Evolutionary conservation across 2,329 filamentous ascomycete species (phyloP), one percentile per base, ranked within the genome.

Genomic region (Thelonectria discophora): DNA sequence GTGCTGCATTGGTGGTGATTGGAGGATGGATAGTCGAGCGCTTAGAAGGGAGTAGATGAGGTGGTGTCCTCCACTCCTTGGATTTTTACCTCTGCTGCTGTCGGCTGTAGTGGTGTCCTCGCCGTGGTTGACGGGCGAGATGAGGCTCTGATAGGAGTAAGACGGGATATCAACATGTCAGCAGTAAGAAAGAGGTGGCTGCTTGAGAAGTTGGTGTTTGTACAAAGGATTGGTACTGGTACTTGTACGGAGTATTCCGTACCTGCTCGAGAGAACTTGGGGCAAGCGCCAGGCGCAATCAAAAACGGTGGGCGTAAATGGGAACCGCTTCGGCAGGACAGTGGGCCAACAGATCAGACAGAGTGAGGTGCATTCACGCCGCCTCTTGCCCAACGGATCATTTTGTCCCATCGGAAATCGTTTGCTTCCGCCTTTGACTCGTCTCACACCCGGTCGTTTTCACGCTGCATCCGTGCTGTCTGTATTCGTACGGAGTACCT

Each of bases 1-100:
- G 49, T 24, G 32, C 45, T 40, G 48, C 43, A 45, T 47, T 21
- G 24, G 15, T 27, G 63, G 45, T 69, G 55, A 72, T 63, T 72
- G 69, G 69, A 24, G 40, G 42, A 53, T 40, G 34, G 17, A 30
- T 43, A 43, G 58, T 20, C 49, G 34, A 66, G 67, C 69, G 69
- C 67, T 58, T 71, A 51, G 60, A 34, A 51, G 45, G 55, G 40
- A 49, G 48, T 48, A n/a, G 52, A 46, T 20, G 32, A 40, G 47
- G 47, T 32, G 34, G 34, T 17, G 27, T 40, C 32, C 15, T 47
- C 20, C 11, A 24, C 45, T 13, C 21, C 20, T 21, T 47, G 7
- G n/a, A 10, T 27, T 17, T 13, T n/a, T 47, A 1, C 11, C 17
- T 9, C 20, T 45, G 18, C 34, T 5, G 34, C 15, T 13, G 34